These are phyloP conservation scores for Brassica cretica DNA, from an alignment of 345 rosid species.

Conservation along the genomic window DNA sequence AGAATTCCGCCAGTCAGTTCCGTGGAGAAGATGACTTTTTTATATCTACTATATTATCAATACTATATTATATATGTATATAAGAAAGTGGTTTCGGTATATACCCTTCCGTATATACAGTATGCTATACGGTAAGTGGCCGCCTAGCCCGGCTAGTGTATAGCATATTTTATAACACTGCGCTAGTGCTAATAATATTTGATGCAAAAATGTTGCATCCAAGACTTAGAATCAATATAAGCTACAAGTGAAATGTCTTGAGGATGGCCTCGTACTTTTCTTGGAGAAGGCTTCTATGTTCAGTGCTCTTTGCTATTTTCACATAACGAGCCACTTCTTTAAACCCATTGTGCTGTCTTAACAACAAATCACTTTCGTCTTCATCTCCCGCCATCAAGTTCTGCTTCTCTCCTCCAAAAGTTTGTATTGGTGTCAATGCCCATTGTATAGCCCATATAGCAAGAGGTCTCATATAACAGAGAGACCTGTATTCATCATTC, in stretches of 20 bases:
- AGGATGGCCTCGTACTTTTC: slow-evolving; percentile 44
- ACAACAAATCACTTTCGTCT: slow-evolving; percentile 32
- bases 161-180: no score
- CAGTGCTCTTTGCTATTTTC: slow-evolving; percentile 46
- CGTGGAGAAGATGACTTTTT: no score
- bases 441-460: slow-evolving; percentile 90
- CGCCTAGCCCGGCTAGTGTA: no score
- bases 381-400: background rate
- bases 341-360: slow-evolving; percentile 46
- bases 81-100: no score
- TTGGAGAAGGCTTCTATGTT: slow-evolving; percentile 41
- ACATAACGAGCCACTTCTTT: slow-evolving; percentile 49
- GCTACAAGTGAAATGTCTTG: slow-evolving; percentile 28
- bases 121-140: no score
- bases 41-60: no score
- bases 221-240: background rate
- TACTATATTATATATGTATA: no score
- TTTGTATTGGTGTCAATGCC: slow-evolving; percentile 43
- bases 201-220: background rate
- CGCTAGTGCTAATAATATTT: background rate
- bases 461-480: slow-evolving; percentile 79
- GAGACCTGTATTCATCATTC: slow-evolving; percentile 51
- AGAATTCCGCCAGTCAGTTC: no score
- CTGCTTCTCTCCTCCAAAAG: background rate
- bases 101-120: no score